These are phyloP conservation scores for Scedosporium minutisporum DNA, from an alignment of 2,329 filamentous ascomycete genomes.

Conservation along the genomic window DNA sequence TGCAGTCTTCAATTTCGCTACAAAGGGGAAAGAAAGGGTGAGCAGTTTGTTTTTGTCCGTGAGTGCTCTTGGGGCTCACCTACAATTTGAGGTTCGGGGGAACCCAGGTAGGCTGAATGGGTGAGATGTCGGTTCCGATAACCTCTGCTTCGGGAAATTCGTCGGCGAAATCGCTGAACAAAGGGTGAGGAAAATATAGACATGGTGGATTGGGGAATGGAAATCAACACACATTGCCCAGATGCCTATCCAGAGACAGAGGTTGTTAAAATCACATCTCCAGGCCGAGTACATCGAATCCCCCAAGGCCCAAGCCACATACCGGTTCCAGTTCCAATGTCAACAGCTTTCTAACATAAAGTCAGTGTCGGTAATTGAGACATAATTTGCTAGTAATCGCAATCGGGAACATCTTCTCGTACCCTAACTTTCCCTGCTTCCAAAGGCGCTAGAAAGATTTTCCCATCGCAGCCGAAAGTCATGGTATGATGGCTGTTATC, in stretches of 20 bases:
- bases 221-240: constrained; percentile 38
- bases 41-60: not conserved
- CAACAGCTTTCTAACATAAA: constrained; percentile 20
- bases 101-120: constrained; percentile 46
- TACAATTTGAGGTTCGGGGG: constrained; percentile 24
- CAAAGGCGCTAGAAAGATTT: constrained; percentile 16
- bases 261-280: no score
- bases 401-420: constrained; percentile 8
- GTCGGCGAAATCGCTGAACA: constrained; percentile 36
- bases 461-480: constrained; percentile 13
- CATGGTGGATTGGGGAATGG: not conserved
- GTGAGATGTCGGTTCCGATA: constrained; percentile 44
- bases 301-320: no score
- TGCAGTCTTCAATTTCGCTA: constrained; percentile 23
- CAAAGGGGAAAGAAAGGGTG: no score
- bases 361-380: not conserved
- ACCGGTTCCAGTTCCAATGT: constrained; percentile 47
- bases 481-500: constrained; percentile 14
- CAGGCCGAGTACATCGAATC: no score
- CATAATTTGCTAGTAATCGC: not conserved
- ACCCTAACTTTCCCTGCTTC: not conserved
- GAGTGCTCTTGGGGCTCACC: not conserved
- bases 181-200: not conserved
- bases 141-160: constrained; percentile 32
- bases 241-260: constrained; percentile 15